Evolutionary conservation across 2,329 filamentous ascomycete genomes (phyloP), one percentile per base, ranked within the genome.

Genomic region (Botrytis squamosa): DNA sequence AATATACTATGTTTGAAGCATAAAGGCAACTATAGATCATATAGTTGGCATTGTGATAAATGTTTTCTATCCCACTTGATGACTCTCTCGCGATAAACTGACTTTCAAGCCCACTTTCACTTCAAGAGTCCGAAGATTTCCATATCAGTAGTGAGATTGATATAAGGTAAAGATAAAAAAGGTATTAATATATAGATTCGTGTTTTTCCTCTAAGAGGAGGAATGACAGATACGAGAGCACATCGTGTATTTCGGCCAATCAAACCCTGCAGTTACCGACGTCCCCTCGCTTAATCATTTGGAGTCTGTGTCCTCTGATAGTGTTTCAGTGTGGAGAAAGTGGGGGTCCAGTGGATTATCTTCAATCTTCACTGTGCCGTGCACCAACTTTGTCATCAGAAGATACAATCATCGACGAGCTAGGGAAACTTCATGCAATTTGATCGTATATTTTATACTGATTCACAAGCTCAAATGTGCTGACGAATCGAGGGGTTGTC

Each of bases 181-280:
- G 44, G 8, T 12, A n/a, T 9, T 16, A 33, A 52, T 4, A n/a
- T 4, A 22, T 38, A 52, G 36, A 10, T 2, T 0, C 25, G 25
- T 66, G 64, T 8, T 36, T 22, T 33, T 22, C 2, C 3, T 25
- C 1, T 2, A 25, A 25, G 29, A 66, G 22, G 33, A 12, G 14
- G 49, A 25, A 49, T 65, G 22, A 16, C 25, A 29, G 44, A 33
- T 36, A 33, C 29, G 42, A 65, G 63, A 65, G 46, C 33, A 52
- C 25, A 40, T 67, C 65, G 65, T 40, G 46, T 67, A 67, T 40
- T 52, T 20, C 2, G 29, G 33, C 65, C 46, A 67, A 67, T 55
- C 22, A 55, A 7, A 55, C 25, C 16, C 38, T 3, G n/a, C 14
- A 29, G 2, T 40, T 52, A n/a, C 44, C 65, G 65, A 55, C 49